Evolutionary conservation across 2,329 filamentous ascomycete species (phyloP).

Genomic region (Dothistroma pini): DNA sequence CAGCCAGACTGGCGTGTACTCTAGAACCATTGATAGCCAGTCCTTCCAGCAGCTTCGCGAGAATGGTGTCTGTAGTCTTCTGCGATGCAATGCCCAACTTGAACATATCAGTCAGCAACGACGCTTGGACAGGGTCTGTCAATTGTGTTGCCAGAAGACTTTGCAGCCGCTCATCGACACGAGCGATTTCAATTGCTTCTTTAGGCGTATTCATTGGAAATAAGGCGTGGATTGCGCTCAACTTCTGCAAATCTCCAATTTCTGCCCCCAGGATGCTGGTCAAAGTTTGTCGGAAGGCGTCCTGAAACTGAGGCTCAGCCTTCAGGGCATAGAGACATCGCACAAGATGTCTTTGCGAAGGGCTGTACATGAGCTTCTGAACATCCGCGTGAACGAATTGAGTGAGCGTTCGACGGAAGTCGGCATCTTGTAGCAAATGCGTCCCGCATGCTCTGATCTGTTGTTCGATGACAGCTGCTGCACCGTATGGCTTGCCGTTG

Average conservation of each 20-base stretch:
- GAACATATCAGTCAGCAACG: slow-evolving; percentile 22
- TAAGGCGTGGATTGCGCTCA: slow-evolving; percentile 26
- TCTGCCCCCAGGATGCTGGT: slow-evolving; percentile 16
- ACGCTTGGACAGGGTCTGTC: not conserved
- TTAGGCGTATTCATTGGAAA: slow-evolving; percentile 37
- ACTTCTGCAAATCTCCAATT: slow-evolving; percentile 22
- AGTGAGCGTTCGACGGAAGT: slow-evolving; percentile 41
- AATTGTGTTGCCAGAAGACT: slow-evolving; percentile 11
- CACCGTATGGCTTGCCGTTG: slow-evolving; percentile 65
- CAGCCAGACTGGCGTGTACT: slow-evolving; percentile 10
- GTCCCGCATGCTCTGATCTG: slow-evolving; percentile 45
- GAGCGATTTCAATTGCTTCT: slow-evolving; percentile 35
- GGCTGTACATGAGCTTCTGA: slow-evolving; percentile 59
- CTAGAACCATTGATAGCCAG: slow-evolving; percentile 34
- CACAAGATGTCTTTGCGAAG: slow-evolving; percentile 64
- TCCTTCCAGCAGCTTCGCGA: slow-evolving; percentile 39
- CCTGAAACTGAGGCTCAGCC: slow-evolving; percentile 34
- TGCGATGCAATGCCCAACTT: slow-evolving; percentile 31
- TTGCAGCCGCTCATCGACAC: slow-evolving; percentile 22
- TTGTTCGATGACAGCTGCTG: slow-evolving; percentile 55
- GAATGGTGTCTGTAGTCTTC: slow-evolving; percentile 37
- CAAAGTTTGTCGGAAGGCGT: slow-evolving; percentile 26
- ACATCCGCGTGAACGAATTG: slow-evolving; percentile 55
- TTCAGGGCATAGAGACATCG: slow-evolving; percentile 57
- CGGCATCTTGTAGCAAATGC: slow-evolving; percentile 39